A percentile compares a stretch with the other conserved stretches of the same genome.
Conservation (phyloP, 2,329 filamentous ascomycete species). For the Pestalotiopsis sp. region DNA sequence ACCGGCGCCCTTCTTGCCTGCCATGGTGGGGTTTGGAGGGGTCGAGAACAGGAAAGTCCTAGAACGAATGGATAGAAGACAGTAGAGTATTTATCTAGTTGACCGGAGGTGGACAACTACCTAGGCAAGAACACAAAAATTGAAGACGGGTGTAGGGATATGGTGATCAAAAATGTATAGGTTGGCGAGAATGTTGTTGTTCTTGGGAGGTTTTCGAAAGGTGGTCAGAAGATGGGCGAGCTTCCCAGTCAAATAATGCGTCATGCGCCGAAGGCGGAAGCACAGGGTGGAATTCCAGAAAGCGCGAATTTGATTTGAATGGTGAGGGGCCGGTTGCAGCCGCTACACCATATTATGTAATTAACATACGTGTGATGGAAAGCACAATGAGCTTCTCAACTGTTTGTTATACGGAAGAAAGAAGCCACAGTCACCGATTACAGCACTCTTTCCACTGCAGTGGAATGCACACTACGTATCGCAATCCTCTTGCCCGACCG, state of each 20-base stretch:
- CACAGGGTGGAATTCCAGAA: not conserved
- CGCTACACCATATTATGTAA: too few species aligned
- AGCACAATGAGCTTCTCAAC: too few species aligned
- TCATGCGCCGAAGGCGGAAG: conserved; percentile 14
- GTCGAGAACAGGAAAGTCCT: not conserved
- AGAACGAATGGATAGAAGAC: not conserved
- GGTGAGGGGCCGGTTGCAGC: not conserved
- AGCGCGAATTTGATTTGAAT: not conserved
- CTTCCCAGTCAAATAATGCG: conserved; percentile 3
- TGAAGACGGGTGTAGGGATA: not conserved
- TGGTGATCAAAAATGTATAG: not conserved
- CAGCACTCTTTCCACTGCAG: too few species aligned
- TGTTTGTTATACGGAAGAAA: too few species aligned
- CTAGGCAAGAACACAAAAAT: not conserved
- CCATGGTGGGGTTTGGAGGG: conserved; percentile 54
- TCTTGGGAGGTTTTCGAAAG: not conserved
- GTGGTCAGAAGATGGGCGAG: not conserved
- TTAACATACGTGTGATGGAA: too few species aligned
- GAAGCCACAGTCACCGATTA: too few species aligned
- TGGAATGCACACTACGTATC: too few species aligned
- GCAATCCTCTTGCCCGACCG: too few species aligned
- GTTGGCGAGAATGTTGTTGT: not conserved
- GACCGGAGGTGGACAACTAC: not conserved
- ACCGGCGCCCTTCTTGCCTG: conserved; percentile 66
- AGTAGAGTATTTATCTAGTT: not conserved